Conservation (phyloP, 2,329 filamentous ascomycete species). For the Aureobasidium sp. region DNA sequence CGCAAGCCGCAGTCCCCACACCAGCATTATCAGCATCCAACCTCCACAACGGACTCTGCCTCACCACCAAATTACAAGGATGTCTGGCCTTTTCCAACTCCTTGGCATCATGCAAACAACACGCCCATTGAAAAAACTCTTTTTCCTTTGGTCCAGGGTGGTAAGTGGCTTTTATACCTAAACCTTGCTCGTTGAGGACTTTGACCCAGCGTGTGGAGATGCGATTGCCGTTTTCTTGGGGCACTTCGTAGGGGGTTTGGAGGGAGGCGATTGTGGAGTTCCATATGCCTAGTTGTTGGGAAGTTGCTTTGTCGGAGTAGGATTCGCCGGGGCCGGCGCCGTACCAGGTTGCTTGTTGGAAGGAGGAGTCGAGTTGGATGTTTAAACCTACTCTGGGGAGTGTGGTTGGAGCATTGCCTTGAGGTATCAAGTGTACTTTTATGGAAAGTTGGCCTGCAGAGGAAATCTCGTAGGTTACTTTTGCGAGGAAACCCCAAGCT, state of each 20-base stretch:
- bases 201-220: constrained; percentile 52
- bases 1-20: constrained; percentile 4
- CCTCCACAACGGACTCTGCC: background rate
- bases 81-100: background rate
- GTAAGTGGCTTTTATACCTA: constrained; percentile 26
- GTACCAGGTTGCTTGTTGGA: constrained; percentile 49
- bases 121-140: constrained; percentile 8
- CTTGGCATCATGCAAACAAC: constrained; percentile 6
- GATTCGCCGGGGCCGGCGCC: constrained; percentile 57
- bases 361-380: constrained; percentile 39
- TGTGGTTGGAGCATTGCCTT: constrained; percentile 44
- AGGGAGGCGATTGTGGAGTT: constrained; percentile 39
- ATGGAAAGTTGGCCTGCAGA: constrained; percentile 39
- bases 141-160: background rate
- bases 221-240: constrained; percentile 60
- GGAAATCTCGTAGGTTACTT: constrained; percentile 46
- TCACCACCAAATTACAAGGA: background rate
- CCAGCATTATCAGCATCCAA: constrained; percentile 10
- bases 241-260: constrained; percentile 54
- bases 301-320: constrained; percentile 57
- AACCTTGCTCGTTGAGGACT: constrained; percentile 18
- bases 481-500: constrained; percentile 44
- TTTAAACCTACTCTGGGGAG: constrained; percentile 56
- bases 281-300: constrained; percentile 48
- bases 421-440: constrained; percentile 32